Base-by-base conservation (phyloP, 305 asterid species). In the Solanum hybrid region DNA sequence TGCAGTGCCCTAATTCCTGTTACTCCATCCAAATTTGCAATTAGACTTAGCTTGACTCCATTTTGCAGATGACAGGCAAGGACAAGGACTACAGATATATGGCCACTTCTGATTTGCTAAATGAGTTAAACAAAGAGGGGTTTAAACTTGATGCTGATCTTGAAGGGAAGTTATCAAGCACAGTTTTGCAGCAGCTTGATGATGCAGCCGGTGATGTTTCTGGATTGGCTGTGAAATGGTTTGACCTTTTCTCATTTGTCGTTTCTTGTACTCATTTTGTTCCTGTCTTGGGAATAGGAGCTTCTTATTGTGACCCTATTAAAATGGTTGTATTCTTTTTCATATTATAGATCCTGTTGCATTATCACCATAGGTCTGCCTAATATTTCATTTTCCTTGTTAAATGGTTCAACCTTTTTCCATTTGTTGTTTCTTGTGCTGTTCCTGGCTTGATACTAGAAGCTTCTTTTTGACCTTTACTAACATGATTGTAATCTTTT, bases 191-290 rank as follows among this genome's bases (percentile, higher is more conserved):
- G 91, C 99, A 98, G 91, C 99, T 98, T 86, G 99, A 96, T 89
- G 99, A 96, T 91, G 98, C 95, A 64, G 98, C 98, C 24, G 99
- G 99, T 38, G 99, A 97, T 93, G 99, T 98, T 91, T 98, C 99
- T 88, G 99, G 98, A 90, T 94, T 98, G 91, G 99, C 99, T 69
- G 99, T 98, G 88, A 98, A 98, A 94, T 98, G 99, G 99, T 96
- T 24, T 90, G 95, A 88, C 86, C 78, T 75, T 85, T 85, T 85
- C 56, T 64, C 27, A 6, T 75, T 89, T 85, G 32, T 34, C 14
- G 14, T 12, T 82, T 82, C 87, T 17, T 85, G 24, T 85, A 85
- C 77, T 34, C 1, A 5, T 84, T 40, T 36, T 69, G n/a, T 89
- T 81, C 88, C 88, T 80, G 88, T 9, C 66, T 88, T 34, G 89